phyloP scores from a whole-genome alignment of 23 red algal genomes.

The Agarophyton chilense region DNA sequence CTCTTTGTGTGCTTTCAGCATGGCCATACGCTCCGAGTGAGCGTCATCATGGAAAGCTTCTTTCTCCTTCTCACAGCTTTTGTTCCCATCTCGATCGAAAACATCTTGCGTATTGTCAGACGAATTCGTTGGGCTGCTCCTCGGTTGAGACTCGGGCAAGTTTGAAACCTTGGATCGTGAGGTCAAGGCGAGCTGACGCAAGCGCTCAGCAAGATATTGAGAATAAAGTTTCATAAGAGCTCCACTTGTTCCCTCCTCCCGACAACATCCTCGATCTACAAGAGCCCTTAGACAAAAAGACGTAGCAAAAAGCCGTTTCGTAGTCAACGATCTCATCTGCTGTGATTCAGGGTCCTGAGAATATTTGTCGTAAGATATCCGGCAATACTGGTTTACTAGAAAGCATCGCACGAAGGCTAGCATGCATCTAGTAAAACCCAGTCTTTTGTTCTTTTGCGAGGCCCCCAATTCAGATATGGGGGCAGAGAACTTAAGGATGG shows the following conservation, averaged over 20 bases:
- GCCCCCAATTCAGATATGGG: slow-evolving; percentile 29
- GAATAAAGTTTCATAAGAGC: slow-evolving; percentile 75
- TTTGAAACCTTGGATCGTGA: neutral
- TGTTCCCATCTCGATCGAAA: neutral
- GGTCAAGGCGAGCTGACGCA: slow-evolving; percentile 38
- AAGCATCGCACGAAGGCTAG: slow-evolving; percentile 56
- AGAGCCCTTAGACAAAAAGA: slow-evolving; percentile 46
- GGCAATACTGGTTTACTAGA: slow-evolving; percentile 20
- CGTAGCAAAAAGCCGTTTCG: slow-evolving; percentile 1
- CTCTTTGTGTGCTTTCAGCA: neutral
- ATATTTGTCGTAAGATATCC: neutral
- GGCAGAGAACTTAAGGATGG: slow-evolving; percentile 46
- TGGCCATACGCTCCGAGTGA: neutral
- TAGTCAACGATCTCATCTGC: slow-evolving; percentile 11
- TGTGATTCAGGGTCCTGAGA: neutral
- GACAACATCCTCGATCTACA: slow-evolving; percentile 56
- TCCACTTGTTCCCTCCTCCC: slow-evolving; percentile 72
- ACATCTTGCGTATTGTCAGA: neutral
- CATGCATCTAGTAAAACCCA: slow-evolving; percentile 69
- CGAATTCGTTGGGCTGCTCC: neutral
- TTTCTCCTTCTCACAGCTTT: neutral
- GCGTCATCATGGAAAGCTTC: neutral
- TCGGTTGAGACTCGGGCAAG: no score
- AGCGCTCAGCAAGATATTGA: slow-evolving; percentile 8
- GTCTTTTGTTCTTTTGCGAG: slow-evolving; percentile 69